Evolutionary conservation across 768 basidiomycete species (phyloP).

Genomic region (Termitomyces sp.): DNA sequence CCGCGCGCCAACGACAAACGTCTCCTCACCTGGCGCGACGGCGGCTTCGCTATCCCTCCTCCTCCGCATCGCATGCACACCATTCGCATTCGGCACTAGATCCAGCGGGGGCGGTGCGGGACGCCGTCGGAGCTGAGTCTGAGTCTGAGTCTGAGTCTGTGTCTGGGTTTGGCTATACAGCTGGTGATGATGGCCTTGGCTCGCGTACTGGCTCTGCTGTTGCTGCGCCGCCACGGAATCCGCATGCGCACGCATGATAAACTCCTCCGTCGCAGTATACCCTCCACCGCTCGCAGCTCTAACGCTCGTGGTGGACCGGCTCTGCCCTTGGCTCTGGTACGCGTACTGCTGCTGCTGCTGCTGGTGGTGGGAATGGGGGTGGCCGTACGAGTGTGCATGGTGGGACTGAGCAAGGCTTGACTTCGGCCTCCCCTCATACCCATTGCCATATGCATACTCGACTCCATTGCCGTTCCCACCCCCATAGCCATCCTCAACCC

Average conservation of each 20-base stretch:
- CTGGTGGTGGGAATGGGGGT: background rate
- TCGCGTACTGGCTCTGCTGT: background rate
- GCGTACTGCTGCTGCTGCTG: background rate
- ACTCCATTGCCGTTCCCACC: background rate
- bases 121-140: constrained; percentile 21
- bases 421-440: background rate
- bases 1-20: constrained; percentile 17
- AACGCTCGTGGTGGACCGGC: constrained; percentile 15
- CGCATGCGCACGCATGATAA: constrained; percentile 56
- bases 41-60: constrained; percentile 13
- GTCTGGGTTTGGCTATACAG: background rate
- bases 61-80: constrained; percentile 7
- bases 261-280: constrained; percentile 65
- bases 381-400: background rate
- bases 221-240: constrained; percentile 3
- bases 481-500: background rate
- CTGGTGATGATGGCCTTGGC: background rate
- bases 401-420: background rate
- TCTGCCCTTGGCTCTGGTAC: background rate
- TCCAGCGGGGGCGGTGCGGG: constrained; percentile 28
- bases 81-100: constrained; percentile 8
- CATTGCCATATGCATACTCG: background rate
- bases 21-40: background rate
- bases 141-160: background rate
- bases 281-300: constrained; percentile 33